phyloP scores from a whole-genome alignment of 768 basidiomycete genomes.

The Agrocybe chaxingu region DNA sequence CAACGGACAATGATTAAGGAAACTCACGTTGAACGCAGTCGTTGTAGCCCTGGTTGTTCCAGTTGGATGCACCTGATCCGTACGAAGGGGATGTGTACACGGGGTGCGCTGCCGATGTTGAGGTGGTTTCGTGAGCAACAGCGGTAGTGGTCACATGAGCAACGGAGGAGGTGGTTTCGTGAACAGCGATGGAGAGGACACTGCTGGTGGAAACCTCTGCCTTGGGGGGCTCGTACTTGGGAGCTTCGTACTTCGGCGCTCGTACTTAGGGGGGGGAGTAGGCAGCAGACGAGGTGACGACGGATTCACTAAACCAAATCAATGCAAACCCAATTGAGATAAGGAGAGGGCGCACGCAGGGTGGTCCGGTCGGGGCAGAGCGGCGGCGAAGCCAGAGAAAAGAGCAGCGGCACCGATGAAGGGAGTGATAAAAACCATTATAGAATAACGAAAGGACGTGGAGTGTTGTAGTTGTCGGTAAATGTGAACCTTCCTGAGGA shows the following conservation, averaged over 20 bases:
- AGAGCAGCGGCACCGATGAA: constrained; percentile 53
- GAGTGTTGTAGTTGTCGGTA: constrained; percentile 33
- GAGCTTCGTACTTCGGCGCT: too few relatives aligned
- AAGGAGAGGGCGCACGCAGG: constrained; percentile 21
- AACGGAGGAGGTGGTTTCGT: constrained; percentile 3
- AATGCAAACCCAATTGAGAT: neutral
- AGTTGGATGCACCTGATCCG: constrained; percentile 61
- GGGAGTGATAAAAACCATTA: constrained; percentile 61
- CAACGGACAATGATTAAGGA: neutral
- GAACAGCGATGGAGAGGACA: neutral
- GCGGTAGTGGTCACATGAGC: constrained; percentile 13
- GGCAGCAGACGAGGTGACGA: too few relatives aligned
- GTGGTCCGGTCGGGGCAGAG: constrained; percentile 43
- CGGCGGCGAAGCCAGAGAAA: constrained; percentile 48
- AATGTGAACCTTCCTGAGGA: constrained; percentile 62
- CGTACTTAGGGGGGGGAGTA: too few relatives aligned
- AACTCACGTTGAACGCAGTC: constrained; percentile 68
- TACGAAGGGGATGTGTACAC: constrained; percentile 44
- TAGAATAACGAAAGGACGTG: constrained; percentile 42
- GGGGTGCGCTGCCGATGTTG: too few relatives aligned
- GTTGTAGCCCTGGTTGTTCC: constrained; percentile 57
- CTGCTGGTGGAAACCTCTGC: too few relatives aligned
- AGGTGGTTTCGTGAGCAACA: constrained; percentile 12
- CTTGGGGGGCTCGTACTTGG: too few relatives aligned
- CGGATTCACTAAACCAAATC: neutral